Percentiles rank a stretch among this genome's conserved stretches.
Conservation (phyloP, 305 asterid genomes). For the Ajuga reptans region DNA sequence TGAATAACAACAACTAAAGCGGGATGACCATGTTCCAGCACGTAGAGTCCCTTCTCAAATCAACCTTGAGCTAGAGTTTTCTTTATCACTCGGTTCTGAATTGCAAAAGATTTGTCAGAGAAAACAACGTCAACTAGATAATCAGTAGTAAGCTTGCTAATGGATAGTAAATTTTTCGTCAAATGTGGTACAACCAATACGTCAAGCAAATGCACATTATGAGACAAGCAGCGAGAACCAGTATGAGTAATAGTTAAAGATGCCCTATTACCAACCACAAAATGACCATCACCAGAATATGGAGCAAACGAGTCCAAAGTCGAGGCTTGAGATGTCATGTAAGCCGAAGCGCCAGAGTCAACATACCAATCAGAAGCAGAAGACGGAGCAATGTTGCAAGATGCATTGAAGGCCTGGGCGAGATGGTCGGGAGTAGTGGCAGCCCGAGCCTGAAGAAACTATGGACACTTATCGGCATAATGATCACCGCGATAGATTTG, state of each 20-base stretch:
- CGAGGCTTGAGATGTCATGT: not conserved
- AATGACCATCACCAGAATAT: not conserved
- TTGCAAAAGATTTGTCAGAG: too few relatives aligned
- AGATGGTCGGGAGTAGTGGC: not conserved
- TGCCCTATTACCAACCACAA: not conserved
- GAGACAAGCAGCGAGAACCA: not conserved
- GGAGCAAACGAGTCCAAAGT: not conserved
- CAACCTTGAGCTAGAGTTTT: too few relatives aligned
- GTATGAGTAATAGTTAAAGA: not conserved
- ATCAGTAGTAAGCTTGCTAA: too few relatives aligned
- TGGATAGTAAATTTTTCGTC: too few relatives aligned
- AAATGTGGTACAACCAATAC: too few relatives aligned
- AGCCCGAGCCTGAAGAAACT: not conserved
- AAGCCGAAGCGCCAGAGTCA: not conserved
- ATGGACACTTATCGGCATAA: not conserved
- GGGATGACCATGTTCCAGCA: not conserved
- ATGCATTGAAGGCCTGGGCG: not conserved
- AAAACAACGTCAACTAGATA: too few relatives aligned
- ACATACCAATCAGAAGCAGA: not conserved
- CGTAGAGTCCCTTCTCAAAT: too few relatives aligned
- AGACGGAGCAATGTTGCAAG: not conserved
- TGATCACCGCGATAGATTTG: too few relatives aligned
- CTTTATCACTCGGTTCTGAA: too few relatives aligned
- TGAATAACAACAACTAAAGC: too few relatives aligned
- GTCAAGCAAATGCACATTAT: too few relatives aligned